These are phyloP conservation scores for Musa balbisiana DNA, from an alignment of 202 grass and related monocot species.

Conservation along the genomic window DNA sequence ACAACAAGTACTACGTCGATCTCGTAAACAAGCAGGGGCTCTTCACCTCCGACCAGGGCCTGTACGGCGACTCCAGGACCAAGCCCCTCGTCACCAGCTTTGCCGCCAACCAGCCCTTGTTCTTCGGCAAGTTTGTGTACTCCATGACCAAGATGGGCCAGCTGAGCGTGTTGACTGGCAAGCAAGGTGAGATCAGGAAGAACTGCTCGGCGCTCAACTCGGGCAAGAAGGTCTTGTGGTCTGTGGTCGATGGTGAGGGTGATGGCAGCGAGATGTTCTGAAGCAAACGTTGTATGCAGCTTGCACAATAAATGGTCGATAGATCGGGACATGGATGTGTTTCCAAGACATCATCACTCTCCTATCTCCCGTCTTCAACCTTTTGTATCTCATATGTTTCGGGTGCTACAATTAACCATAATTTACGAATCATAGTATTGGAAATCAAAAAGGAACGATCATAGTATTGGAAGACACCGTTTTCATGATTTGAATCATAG, in stretches of 20 bases:
- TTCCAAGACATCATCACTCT: too few species aligned
- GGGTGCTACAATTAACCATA: too few species aligned
- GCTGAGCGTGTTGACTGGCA: conserved; percentile 8
- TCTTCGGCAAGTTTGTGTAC: background rate
- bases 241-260: conserved; percentile 2
- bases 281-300: background rate
- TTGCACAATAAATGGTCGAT: too few species aligned
- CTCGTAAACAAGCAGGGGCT: conserved; percentile 1
- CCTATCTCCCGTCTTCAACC: too few species aligned
- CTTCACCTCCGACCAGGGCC: conserved; percentile 9
- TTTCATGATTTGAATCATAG: too few species aligned
- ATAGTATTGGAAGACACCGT: too few species aligned
- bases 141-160: conserved; percentile 15
- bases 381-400: too few species aligned
- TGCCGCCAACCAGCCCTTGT: background rate
- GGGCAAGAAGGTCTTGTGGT: background rate
- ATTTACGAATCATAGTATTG: too few species aligned
- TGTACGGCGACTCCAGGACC: conserved; percentile 5
- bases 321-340: too few species aligned
- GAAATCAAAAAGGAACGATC: too few species aligned
- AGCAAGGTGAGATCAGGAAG: background rate
- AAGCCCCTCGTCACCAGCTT: background rate
- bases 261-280: background rate
- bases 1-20: conserved; percentile 21
- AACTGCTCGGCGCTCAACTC: conserved; percentile 10